Evolutionary conservation across 192 early-diverging fungal species (phyloP).

Genomic region (Umbelopsis sp.): DNA sequence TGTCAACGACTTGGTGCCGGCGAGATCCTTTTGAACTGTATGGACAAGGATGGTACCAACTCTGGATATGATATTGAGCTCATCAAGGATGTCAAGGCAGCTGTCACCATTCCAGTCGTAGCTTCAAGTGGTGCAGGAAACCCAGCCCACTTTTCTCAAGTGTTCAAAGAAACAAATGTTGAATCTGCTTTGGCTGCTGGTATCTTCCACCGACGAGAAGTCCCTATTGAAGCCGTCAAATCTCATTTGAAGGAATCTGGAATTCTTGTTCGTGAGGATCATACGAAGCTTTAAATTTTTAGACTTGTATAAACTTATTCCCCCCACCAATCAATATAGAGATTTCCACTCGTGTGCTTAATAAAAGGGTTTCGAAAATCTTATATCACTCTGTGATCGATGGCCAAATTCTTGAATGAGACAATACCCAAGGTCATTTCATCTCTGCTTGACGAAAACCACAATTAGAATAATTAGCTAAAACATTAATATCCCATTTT

Average conservation of each 20-base stretch:
- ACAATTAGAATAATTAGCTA: no score
- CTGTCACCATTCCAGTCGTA: conserved; percentile 95
- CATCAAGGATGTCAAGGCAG: conserved; percentile 74
- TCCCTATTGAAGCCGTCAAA: conserved; percentile 90
- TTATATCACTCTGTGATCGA: no score
- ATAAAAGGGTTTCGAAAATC: no score
- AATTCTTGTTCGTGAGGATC: conserved; percentile 54
- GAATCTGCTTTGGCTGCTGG: conserved; percentile 98
- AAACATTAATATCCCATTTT: no score
- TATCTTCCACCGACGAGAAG: conserved; percentile 96
- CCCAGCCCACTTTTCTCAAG: conserved; percentile 85
- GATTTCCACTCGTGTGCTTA: no score
- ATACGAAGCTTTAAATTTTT: conserved; percentile 23
- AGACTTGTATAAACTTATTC: no score
- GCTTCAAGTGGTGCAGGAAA: conserved; percentile 93
- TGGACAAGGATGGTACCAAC: conserved; percentile 99
- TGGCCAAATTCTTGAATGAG: no score
- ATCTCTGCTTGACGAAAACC: no score
- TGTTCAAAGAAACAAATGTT: conserved; percentile 82
- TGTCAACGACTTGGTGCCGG: conserved; percentile 93
- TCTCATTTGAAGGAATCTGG: conserved; percentile 53
- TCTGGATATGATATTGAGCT: conserved; percentile 93
- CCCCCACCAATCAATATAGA: no score
- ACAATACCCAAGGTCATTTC: no score
- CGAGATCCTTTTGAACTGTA: conserved; percentile 97